A percentile compares a stretch with the other conserved stretches of the same genome.
phyloP scores from a whole-genome alignment of 129 eudicot genomes.

The Ambrosia trifida region DNA sequence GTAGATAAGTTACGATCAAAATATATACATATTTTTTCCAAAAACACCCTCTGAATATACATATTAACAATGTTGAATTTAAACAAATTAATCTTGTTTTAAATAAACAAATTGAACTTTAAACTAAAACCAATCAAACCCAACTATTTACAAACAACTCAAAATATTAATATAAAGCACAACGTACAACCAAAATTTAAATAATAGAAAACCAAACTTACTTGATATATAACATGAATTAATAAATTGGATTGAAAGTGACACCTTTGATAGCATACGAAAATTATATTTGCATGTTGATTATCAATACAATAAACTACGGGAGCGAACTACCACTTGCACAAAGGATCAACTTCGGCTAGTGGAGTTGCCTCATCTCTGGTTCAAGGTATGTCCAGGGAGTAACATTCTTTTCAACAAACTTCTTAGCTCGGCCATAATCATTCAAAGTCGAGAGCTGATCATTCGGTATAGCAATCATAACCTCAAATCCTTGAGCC shows the following conservation, averaged over 20 bases:
- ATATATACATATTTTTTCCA: too few relatives aligned
- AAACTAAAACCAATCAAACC: too few relatives aligned
- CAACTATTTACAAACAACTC: too few relatives aligned
- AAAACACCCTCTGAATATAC: too few relatives aligned
- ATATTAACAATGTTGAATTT: too few relatives aligned
- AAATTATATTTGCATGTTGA: constrained; percentile 2
- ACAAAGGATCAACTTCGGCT: constrained; percentile 93
- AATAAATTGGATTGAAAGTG: neutral
- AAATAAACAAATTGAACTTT: too few relatives aligned
- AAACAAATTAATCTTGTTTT: too few relatives aligned
- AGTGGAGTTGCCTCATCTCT: constrained; percentile 6
- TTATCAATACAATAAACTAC: constrained; percentile 77
- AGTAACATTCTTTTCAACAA: constrained; percentile 72
- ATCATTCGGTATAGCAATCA: constrained; percentile 95
- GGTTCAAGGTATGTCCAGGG: constrained; percentile 2
- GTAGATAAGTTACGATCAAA: too few relatives aligned
- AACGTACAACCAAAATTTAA: too few relatives aligned
- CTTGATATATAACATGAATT: neutral
- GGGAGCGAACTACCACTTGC: constrained; percentile 91
- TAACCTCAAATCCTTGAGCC: constrained; percentile 78
- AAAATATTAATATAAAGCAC: too few relatives aligned
- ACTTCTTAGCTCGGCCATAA: constrained; percentile 69
- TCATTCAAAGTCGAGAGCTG: constrained; percentile 63
- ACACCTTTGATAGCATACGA: neutral
- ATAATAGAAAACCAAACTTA: too few relatives aligned